A percentile compares a stretch with the other conserved stretches of the same genome.
Evolutionary conservation across 2,329 filamentous ascomycete genomes (phyloP).

Genomic region (Huntiella savannae): DNA sequence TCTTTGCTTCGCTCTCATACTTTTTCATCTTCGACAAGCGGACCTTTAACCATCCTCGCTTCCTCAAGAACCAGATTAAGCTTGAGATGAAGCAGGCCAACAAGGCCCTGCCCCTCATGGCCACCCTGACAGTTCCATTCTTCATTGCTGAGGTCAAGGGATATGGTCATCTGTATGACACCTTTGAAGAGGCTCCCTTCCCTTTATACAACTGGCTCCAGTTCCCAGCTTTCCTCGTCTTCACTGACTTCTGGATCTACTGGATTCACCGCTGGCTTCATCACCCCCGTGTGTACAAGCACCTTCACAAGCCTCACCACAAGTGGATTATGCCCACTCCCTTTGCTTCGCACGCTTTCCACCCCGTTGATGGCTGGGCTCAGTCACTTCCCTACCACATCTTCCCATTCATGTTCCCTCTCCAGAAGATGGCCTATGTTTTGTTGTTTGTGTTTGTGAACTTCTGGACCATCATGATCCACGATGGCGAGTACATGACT

Average conservation of each 20-base stretch:
- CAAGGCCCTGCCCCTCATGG: constrained; percentile 61
- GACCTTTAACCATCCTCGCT: constrained; percentile 77
- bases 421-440: constrained; percentile 80
- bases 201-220: constrained; percentile 61
- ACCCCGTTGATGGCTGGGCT: constrained; percentile 76
- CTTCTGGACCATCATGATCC: constrained; percentile 90
- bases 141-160: constrained; percentile 73
- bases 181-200: constrained; percentile 54
- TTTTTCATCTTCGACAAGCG: constrained; percentile 80
- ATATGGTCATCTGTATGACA: constrained; percentile 73
- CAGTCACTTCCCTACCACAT: constrained; percentile 85
- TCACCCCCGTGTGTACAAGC: constrained; percentile 60
- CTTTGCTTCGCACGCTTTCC: constrained; percentile 83
- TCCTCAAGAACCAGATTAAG: constrained; percentile 78
- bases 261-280: constrained; percentile 78
- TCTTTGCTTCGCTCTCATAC: constrained; percentile 69
- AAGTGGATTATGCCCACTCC: constrained; percentile 99
- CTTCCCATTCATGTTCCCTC: constrained; percentile 79
- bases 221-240: constrained; percentile 78
- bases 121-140: constrained; percentile 59
- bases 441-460: constrained; percentile 81
- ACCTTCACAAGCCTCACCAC: constrained; percentile 90
- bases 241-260: constrained; percentile 83
- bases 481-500: constrained; percentile 86
- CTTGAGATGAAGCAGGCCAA: constrained; percentile 72